Evolutionary conservation across 495 filamentous ascomycete species (phyloP).

Genomic region (Annulohypoxylon maeteangense): DNA sequence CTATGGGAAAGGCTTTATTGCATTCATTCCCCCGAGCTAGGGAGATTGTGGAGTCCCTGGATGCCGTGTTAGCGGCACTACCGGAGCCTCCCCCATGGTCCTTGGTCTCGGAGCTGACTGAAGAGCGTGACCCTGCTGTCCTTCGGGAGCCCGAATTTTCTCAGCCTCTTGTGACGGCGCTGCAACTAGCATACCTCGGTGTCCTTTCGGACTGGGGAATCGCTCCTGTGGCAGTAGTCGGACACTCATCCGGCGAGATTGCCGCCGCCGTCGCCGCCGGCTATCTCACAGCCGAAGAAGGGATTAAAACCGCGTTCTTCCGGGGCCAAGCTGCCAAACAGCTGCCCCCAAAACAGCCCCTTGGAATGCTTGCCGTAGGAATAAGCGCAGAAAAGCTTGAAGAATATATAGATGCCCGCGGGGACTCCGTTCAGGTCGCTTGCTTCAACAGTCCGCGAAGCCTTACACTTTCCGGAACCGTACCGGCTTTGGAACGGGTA

Average conservation of each 20-base stretch:
- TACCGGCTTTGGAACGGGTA: constrained; percentile 38
- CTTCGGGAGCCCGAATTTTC: constrained; percentile 43
- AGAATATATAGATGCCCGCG: constrained; percentile 35
- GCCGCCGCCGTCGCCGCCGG: constrained; percentile 53
- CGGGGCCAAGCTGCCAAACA: constrained; percentile 40
- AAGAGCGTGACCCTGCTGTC: constrained; percentile 41
- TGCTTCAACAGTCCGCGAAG: constrained; percentile 54
- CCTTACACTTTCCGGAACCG: constrained; percentile 50
- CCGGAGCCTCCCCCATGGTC: constrained; percentile 27
- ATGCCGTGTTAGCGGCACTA: background rate
- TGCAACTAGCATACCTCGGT: constrained; percentile 60
- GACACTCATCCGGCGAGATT: constrained; percentile 57
- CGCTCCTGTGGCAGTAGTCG: constrained; percentile 46
- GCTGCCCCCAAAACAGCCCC: too few species aligned
- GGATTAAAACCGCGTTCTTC: constrained; percentile 46
- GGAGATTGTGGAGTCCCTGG: constrained; percentile 5
- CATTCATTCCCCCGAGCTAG: constrained; percentile 6
- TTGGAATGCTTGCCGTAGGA: constrained; percentile 52
- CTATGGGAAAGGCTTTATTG: constrained; percentile 51
- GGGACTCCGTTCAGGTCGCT: constrained; percentile 46
- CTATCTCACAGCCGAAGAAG: constrained; percentile 21
- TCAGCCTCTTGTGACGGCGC: constrained; percentile 55
- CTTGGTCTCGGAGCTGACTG: constrained; percentile 29
- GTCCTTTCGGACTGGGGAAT: constrained; percentile 59
- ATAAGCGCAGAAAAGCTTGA: constrained; percentile 25